phyloP scores from a whole-genome alignment of 257 asterid species.

The Nicotiana paniculata region DNA sequence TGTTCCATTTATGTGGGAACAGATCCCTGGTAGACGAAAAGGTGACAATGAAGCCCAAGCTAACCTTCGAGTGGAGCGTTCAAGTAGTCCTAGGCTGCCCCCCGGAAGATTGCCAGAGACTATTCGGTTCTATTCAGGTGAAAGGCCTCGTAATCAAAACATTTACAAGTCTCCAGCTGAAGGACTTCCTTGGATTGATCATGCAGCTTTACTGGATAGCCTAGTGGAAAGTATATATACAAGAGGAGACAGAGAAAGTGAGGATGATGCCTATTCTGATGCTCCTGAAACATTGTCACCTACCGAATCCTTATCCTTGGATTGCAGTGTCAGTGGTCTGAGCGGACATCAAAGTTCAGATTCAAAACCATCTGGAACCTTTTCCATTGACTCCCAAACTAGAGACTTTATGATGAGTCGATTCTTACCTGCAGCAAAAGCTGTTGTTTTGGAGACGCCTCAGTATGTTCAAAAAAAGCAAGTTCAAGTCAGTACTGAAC shows the following conservation, averaged over 20 bases:
- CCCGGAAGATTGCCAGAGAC: slow-evolving; percentile 50
- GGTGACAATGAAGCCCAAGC: slow-evolving; percentile 28
- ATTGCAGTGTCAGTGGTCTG: slow-evolving; percentile 64
- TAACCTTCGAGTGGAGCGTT: slow-evolving; percentile 37
- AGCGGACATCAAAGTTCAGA: slow-evolving; percentile 49
- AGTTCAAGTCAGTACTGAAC: slow-evolving; percentile 25
- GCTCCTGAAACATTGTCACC: slow-evolving; percentile 46
- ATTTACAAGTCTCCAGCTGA: slow-evolving; percentile 38
- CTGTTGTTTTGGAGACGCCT: slow-evolving; percentile 68
- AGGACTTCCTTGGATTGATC: slow-evolving; percentile 43
- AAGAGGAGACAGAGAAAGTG: slow-evolving; percentile 48
- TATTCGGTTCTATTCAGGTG: slow-evolving; percentile 46
- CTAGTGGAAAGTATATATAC: slow-evolving; percentile 50
- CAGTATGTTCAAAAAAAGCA: slow-evolving; percentile 47
- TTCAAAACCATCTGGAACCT: slow-evolving; percentile 48
- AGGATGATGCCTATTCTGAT: slow-evolving; percentile 51
- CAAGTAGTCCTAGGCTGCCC: slow-evolving; percentile 61
- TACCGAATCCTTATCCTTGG: slow-evolving; percentile 45
- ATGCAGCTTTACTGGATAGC: slow-evolving; percentile 68
- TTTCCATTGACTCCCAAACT: slow-evolving; percentile 51
- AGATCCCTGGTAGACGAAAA: slow-evolving; percentile 72
- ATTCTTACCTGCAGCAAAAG: slow-evolving; percentile 91
- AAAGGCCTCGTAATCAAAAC: slow-evolving; percentile 39
- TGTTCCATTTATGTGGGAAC: slow-evolving; percentile 87
- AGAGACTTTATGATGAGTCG: slow-evolving; percentile 81